Conservation (phyloP, 2,329 filamentous ascomycete genomes). For the Aspergillus sp. region DNA sequence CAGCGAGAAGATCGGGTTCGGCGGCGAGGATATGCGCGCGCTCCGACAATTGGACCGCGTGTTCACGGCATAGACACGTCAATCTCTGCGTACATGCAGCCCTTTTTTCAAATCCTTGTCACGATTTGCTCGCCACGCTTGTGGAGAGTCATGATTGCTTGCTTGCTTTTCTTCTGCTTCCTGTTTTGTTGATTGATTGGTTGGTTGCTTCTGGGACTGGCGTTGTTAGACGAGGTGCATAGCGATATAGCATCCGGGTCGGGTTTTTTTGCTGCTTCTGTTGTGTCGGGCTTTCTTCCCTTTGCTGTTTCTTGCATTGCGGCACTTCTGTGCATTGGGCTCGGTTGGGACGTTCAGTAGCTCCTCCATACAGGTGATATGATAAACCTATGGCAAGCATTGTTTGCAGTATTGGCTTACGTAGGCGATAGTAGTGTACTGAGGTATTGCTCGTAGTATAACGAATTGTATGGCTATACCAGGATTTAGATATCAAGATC, state of each 20-base stretch:
- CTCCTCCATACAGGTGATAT: neutral
- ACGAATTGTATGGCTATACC: no score
- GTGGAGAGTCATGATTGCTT: constrained; percentile 6
- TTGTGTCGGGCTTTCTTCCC: neutral
- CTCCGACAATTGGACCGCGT: constrained; percentile 62
- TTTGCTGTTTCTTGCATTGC: neutral
- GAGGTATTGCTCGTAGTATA: no score
- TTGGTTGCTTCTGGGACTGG: neutral
- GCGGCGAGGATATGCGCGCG: constrained; percentile 62
- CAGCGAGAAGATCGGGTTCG: constrained; percentile 55
- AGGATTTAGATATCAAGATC: no score
- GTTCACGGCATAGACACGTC: constrained; percentile 37
- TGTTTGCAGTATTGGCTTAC: neutral
- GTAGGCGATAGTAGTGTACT: no score
- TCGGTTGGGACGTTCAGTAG: neutral
- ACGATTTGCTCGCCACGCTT: constrained; percentile 8
- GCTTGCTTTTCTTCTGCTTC: constrained; percentile 3
- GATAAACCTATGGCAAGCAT: neutral
- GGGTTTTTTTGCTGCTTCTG: neutral
- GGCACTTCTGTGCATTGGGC: neutral
- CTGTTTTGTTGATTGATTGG: neutral
- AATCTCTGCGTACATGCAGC: neutral
- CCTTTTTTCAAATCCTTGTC: neutral
- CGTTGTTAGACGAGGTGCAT: constrained; percentile 1
- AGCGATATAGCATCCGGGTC: neutral